Percentiles rank a stretch among this genome's conserved stretches.
Conservation (phyloP, 768 basidiomycete species). For the Hygrophoropsis aurantiaca region DNA sequence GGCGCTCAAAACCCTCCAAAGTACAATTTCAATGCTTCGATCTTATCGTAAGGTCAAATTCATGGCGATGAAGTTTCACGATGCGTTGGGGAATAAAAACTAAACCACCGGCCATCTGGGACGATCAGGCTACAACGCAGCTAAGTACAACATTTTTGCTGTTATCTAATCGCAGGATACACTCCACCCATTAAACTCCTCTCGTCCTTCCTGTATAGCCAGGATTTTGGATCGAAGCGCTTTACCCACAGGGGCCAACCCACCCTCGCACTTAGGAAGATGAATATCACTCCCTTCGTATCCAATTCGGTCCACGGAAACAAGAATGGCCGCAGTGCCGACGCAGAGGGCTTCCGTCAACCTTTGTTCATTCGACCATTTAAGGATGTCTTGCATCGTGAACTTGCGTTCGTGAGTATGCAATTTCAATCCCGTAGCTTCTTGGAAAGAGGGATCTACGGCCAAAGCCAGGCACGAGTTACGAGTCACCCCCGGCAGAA, state of each 20-base stretch:
- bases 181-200: slow-evolving; percentile 65
- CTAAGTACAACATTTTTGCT: too few species aligned
- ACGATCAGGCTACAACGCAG: too few species aligned
- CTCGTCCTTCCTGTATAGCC: slow-evolving; percentile 71
- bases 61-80: too few species aligned
- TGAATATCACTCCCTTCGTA: slow-evolving; percentile 63
- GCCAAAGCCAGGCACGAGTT: slow-evolving; percentile 78
- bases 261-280: slow-evolving; percentile 56
- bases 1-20: too few species aligned
- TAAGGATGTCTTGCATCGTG: slow-evolving; percentile 58
- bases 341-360: slow-evolving; percentile 84
- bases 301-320: slow-evolving; percentile 70
- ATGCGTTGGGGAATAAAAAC: too few species aligned
- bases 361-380: slow-evolving; percentile 52
- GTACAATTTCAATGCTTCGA: too few species aligned
- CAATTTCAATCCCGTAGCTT: slow-evolving; percentile 25
- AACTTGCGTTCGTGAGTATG: slow-evolving; percentile 55
- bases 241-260: slow-evolving; percentile 58
- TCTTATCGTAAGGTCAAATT: too few species aligned
- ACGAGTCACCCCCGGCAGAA: slow-evolving; percentile 90
- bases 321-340: slow-evolving; percentile 82
- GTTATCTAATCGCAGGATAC: slow-evolving; percentile 32
- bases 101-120: too few species aligned
- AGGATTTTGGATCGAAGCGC: slow-evolving; percentile 72
- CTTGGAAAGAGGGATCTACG: slow-evolving; percentile 54